Evolutionary conservation across 176 grass and related monocot species (phyloP), one percentile per base, ranked within the genome.

Genomic region (Pontederia crassipes): DNA sequence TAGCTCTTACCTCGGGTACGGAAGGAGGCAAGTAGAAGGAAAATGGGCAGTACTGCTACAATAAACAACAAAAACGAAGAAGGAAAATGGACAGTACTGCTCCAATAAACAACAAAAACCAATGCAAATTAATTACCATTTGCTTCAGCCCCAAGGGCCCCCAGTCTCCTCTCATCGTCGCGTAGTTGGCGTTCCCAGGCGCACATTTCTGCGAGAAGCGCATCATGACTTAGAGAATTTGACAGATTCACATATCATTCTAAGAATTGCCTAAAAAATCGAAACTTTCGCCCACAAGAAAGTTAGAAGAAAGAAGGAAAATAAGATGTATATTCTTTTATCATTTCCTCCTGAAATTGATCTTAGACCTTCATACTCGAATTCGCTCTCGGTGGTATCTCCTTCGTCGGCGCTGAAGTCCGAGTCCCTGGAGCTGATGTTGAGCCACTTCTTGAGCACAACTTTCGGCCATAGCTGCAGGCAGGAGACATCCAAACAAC

Each of bases 381-480:
- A 75, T 9, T 92, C 87, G 79, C 87, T 85, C 51, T 85, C 87
- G 59, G 93, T 83, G 54, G 84, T 77, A 17, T 91, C 93, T 46
- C 51, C 73, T 73, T 97, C 93, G 66, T 97, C 93, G 74, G 93
- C 87, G 73, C 93, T 97, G 62, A 81, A 97, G 17, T 97, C 87
- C 40, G 84, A 97, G 3, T 88, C 81, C 61, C 72, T 65, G 54
- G 93, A 91, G 76, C 53, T 55, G 81, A 97, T 91, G 64, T 97
- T 97, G 73, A 97, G 93, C 93, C 87, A 97, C 60, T 97, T 97
- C 11, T 81, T 81, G 35, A 97, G 74, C 45, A 92, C 81, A 17
- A 86, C 73, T 84, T 76, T 97, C 45, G 73, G 79, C 93, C 93
- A 97, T 26, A 97, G 84, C 93, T 97, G 87, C 68, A 58, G 54